Evolutionary conservation across 768 basidiomycete genomes (phyloP), one percentile per base, ranked within the genome.

Genomic region (Leucosporidium yakuticum): DNA sequence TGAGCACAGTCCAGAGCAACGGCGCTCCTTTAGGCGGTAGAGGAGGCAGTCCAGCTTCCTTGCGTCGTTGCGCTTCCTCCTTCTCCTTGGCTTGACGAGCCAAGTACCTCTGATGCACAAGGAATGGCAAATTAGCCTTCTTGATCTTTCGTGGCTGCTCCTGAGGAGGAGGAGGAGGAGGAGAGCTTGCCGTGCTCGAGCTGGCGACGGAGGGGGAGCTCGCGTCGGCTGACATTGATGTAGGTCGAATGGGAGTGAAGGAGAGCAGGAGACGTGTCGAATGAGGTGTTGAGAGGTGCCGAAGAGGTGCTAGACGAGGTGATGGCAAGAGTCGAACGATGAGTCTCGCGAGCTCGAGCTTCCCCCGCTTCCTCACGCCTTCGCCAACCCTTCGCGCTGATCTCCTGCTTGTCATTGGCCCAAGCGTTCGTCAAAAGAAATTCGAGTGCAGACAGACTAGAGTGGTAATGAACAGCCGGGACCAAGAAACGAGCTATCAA

Each of bases 71-170:
- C 81, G 79, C 78, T 86, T 88, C 68, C 82, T 79, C 69, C 81
- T 81, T 78, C 85, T 84, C 78, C 39, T 44, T 44, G 83, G 85
- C 75, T 83, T 81, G 70, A 82, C 82, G 67, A 83, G 84, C 79
- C 86, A 78, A 74, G 60, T 69, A 74, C 23, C 50, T 49, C 75
- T 83, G 86, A 71, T 81, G 91, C 86, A 85, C 85, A 34, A 94
- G 84, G 79, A 90, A 92, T 14, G 93, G 90, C 67, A 83, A 82
- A 80, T 95, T 96, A 36, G 91, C 90, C 53, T 85, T 79, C 81
- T 94, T 95, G 70, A 60, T 50, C 29, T 54, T 29, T 8, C 57
- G 32, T 5, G 57, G 36, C 31, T 34, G 34, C 12, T 36, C n/a
- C n/a, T n/a, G n/a, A n/a, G n/a, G 57, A 39, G 20, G 25, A 14